Evolutionary conservation across 2,329 filamentous ascomycete species (phyloP).

Genomic region (Chaetomiaceae sp.): DNA sequence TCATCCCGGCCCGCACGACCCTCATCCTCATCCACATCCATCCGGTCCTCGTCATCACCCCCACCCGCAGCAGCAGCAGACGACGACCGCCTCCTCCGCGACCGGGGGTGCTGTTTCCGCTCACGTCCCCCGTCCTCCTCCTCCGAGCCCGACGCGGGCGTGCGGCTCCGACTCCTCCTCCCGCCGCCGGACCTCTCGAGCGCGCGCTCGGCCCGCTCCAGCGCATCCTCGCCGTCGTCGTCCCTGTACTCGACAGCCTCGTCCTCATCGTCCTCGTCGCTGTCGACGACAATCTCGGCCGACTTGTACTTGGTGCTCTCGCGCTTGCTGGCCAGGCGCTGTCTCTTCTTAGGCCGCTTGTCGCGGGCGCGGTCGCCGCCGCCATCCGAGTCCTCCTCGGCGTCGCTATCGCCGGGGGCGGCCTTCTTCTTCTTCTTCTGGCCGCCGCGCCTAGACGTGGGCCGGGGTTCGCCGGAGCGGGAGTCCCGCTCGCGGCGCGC

Average conservation of each 20-base stretch:
- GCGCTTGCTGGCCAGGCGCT: constrained; percentile 47
- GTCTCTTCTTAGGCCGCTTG: constrained; percentile 55
- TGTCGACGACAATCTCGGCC: constrained; percentile 75
- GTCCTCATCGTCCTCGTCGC: constrained; percentile 43
- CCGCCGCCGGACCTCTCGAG: constrained; percentile 30
- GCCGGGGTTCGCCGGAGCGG: constrained; percentile 30
- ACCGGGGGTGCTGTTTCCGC: constrained; percentile 20
- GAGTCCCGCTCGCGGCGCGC: constrained; percentile 29
- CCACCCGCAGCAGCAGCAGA: constrained; percentile 26
- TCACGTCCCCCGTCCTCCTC: constrained; percentile 18
- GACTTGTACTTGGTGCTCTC: constrained; percentile 74
- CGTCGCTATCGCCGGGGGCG: no score
- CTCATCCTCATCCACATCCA: constrained; percentile 46
- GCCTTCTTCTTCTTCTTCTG: constrained; percentile 54
- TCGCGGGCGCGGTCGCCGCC: constrained; percentile 42
- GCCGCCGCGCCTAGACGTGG: constrained; percentile 29
- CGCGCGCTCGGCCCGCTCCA: constrained; percentile 29
- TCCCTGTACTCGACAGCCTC: constrained; percentile 29
- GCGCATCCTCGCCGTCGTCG: constrained; percentile 35
- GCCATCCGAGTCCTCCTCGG: constrained; percentile 32
- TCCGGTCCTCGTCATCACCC: constrained; percentile 38
- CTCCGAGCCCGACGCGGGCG: background rate
- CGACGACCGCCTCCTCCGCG: constrained; percentile 9
- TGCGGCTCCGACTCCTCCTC: constrained; percentile 29
- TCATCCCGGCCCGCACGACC: constrained; percentile 31